phyloP scores from a whole-genome alignment of 2,329 filamentous ascomycete genomes.

The Penicillium sp. region DNA sequence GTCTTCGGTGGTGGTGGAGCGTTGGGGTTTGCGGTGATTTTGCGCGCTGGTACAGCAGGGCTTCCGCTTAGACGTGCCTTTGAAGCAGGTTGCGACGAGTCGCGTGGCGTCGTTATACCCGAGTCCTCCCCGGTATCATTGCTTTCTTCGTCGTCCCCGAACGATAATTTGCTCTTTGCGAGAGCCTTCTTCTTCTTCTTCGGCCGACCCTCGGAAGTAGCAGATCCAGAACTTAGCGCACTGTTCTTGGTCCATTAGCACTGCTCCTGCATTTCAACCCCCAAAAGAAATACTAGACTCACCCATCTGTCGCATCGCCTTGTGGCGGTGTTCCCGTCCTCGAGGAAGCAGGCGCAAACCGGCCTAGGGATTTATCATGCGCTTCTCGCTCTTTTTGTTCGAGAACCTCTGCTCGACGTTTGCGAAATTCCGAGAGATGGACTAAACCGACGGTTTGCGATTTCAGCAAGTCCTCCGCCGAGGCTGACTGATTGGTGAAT shows the following conservation, averaged over 20 bases:
- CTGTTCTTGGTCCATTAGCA: slow-evolving; percentile 58
- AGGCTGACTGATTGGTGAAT: slow-evolving; percentile 72
- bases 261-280: slow-evolving; percentile 6
- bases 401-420: slow-evolving; percentile 88
- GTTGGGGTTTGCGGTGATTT: slow-evolving; percentile 43
- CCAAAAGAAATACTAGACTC: slow-evolving; percentile 32
- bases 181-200: slow-evolving; percentile 58
- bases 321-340: slow-evolving; percentile 49
- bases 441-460: slow-evolving; percentile 88
- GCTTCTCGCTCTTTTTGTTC: slow-evolving; percentile 84
- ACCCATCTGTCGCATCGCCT: slow-evolving; percentile 55
- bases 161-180: slow-evolving; percentile 60
- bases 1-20: slow-evolving; percentile 62
- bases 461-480: slow-evolving; percentile 76
- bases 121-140: slow-evolving; percentile 49
- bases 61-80: slow-evolving; percentile 33
- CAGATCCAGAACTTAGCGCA: slow-evolving; percentile 45
- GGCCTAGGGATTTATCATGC: slow-evolving; percentile 56
- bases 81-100: slow-evolving; percentile 34
- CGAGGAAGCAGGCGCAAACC: slow-evolving; percentile 41
- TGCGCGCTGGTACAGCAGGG: slow-evolving; percentile 25
- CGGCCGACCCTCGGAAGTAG: slow-evolving; percentile 34
- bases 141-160: slow-evolving; percentile 63
- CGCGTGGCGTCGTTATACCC: slow-evolving; percentile 32
- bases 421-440: slow-evolving; percentile 87